Evolutionary conservation across 768 basidiomycete genomes (phyloP).

Genomic region (Auricularia sp.): DNA sequence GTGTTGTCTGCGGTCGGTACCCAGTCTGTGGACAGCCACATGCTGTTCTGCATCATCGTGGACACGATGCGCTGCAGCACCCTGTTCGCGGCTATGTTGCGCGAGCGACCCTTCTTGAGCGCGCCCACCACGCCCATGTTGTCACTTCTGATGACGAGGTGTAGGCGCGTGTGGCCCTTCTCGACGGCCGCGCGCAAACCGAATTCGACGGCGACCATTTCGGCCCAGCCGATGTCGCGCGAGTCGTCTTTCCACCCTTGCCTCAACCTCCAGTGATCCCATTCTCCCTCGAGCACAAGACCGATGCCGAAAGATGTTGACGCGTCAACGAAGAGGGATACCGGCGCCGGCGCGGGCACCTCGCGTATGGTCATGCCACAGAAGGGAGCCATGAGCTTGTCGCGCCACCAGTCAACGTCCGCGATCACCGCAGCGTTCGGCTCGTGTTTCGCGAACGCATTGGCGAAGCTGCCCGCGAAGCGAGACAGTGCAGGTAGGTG

Average conservation of each 20-base stretch:
- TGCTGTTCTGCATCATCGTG: slow-evolving; percentile 12
- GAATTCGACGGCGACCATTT: slow-evolving; percentile 35
- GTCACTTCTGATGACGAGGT: slow-evolving; percentile 28
- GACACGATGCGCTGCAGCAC: slow-evolving; percentile 22
- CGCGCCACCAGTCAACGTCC: background rate
- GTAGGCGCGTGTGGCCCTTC: slow-evolving; percentile 12
- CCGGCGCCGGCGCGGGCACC: slow-evolving; percentile 10
- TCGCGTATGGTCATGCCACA: slow-evolving; percentile 12
- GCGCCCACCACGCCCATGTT: slow-evolving; percentile 31
- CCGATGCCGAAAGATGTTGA: slow-evolving; percentile 33
- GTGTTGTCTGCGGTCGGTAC: slow-evolving; percentile 24
- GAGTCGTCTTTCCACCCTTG: slow-evolving; percentile 20
- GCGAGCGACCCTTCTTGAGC: slow-evolving; percentile 17
- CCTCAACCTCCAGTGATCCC: slow-evolving; percentile 31
- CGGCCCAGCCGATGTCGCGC: slow-evolving; percentile 33
- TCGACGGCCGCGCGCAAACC: slow-evolving; percentile 25
- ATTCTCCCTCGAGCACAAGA: slow-evolving; percentile 22
- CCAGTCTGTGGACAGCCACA: slow-evolving; percentile 21
- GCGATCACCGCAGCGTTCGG: background rate
- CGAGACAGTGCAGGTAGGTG: background rate
- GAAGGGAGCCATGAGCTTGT: background rate
- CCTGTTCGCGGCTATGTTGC: slow-evolving; percentile 2
- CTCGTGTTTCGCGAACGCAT: background rate
- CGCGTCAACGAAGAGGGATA: slow-evolving; percentile 30
- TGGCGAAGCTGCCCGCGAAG: background rate